Base-by-base conservation (phyloP, 345 rosid genomes). In the Aquilaria malaccensis region DNA sequence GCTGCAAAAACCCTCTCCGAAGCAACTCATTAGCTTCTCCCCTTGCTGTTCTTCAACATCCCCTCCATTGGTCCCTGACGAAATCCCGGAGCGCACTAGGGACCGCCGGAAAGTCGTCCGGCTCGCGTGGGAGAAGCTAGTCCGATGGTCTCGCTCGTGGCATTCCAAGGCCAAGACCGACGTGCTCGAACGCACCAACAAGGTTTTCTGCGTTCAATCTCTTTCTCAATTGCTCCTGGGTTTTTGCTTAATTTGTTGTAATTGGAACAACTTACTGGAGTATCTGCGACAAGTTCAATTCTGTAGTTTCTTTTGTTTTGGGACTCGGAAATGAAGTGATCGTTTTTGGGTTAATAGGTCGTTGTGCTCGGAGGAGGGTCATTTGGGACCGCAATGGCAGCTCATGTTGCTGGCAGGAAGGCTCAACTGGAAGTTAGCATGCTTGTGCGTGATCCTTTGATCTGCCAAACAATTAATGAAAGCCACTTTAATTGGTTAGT, bases 341-440 rank as follows among this genome's bases (percentile, higher is more conserved):
- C 2, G 29, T 2, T 9, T 58, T 58, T 46, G 45, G 64, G n/a
- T 50, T 67, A 47, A 61, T 62, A 91, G 98, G 96, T 91, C 56
- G 98, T 86, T 66, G 98, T 91, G 74, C 88, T 91, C 58, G 98
- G 98, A 62, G 98, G 98, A 56, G 98, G 98, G 37, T 91, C 98
- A 30, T 91, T 91, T 74, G 98, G 92, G 62, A 91, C 96, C 0
- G 96, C 96, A 58, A 86, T 91, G 96, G 96, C 96, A 32, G 90
- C 98, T 4, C 98, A 91, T 72, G 79, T 88, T 71, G 98, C 98
- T 29, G 77, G 61, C 61, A 75, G 81, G 67, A 91, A 86, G 77
- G 66, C 80, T 4, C 80, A 82, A 61, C 65, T 91, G 59, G 85
- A 88, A 59, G 98, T 91, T 70, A 76, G 75, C 50, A 75, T 91